Base-by-base conservation (phyloP, 148 eudicot genomes). In the Drosera capensis region DNA sequence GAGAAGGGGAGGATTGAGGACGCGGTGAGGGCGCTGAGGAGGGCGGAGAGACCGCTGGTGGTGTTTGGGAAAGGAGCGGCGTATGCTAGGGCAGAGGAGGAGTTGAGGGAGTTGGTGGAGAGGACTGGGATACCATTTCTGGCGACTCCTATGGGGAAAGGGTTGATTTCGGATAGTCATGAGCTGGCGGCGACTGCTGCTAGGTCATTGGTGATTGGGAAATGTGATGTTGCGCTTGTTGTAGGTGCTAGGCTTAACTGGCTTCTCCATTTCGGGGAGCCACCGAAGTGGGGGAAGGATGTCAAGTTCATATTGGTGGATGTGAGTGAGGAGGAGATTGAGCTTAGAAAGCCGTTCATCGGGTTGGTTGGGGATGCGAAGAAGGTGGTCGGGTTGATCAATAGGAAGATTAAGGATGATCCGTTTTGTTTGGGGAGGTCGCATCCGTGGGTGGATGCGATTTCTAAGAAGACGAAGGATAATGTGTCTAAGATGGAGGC, bases 71-170 rank as follows among this genome's bases (percentile, higher is more conserved):
- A 90, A 54, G 99, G 99, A 1, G 95, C 94, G 1, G 93, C 94
- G 2, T 66, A 56, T 61, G 45, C 99, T 8, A 72, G 51, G 37
- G 82, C 82, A 0, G 95, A 90, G 45, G 41, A 48, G 20, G 71
- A 55, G 22, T 11, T 84, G 49, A 69, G 24, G 51, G 71, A 68
- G 11, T 28, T 90, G 2, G 86, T 90, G 19, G 95, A 80, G 23
- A 51, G 23, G 21, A 90, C 99, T 13, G 93, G 95, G 23, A 80
- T 90, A 25, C 95, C 99, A 15, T 90, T 90, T 56, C 53, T 90
- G 65, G 93, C 99, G 0, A 90, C 99, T 1, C 99, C 99, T 0
- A 90, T 90, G 99, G 99, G 93, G 43, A 90, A 90, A 68, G 99
- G 99, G 0, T 61, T 90, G 63, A 22, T 90, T n/a, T 73, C 95